Conservation (phyloP, 2,329 filamentous ascomycete genomes). For the Zasmidium cellare region DNA sequence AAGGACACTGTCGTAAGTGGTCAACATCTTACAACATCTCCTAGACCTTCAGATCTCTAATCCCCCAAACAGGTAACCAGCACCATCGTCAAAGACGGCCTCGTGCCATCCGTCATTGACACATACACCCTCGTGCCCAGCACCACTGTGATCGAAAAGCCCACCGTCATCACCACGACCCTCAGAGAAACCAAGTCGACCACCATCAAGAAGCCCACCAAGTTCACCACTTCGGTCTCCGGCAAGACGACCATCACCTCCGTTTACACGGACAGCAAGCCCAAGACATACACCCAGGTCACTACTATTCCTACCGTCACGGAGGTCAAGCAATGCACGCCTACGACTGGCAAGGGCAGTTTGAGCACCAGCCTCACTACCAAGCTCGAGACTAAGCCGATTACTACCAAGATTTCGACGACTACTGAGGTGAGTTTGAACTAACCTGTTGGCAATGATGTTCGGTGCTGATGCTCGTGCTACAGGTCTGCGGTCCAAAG, state of each 20-base stretch:
- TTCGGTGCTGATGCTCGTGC: neutral
- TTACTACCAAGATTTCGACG: neutral
- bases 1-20: neutral
- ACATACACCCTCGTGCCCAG: neutral
- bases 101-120: neutral
- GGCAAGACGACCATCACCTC: neutral
- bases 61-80: neutral
- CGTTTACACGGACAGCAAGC: neutral
- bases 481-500: slow-evolving; percentile 2
- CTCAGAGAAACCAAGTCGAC: neutral
- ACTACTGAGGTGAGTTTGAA: neutral
- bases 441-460: too few species aligned
- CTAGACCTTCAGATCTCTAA: neutral
- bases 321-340: neutral
- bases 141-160: neutral
- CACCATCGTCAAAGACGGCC: neutral
- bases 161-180: neutral
- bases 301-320: neutral
- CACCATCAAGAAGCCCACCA: neutral
- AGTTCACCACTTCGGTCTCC: neutral
- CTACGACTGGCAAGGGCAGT: neutral
- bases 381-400: neutral
- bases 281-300: slow-evolving; percentile 1
- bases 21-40: neutral
- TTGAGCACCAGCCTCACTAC: neutral